These are phyloP conservation scores for Fremontodendron californicum DNA, from an alignment of 345 rosid genomes.

Conservation along the genomic window DNA sequence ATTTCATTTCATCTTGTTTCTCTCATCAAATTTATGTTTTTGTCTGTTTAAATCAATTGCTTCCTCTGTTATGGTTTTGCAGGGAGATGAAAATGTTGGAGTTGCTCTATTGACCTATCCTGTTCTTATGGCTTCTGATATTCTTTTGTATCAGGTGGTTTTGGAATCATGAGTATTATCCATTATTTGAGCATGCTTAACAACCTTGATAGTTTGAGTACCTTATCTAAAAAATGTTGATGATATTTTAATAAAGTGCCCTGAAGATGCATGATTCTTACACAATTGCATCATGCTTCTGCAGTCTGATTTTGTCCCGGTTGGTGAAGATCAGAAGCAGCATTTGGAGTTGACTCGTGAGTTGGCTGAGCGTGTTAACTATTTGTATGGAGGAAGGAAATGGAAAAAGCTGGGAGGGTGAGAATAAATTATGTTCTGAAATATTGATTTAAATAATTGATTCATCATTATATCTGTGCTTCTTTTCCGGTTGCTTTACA, in stretches of 20 bases:
- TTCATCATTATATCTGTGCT: slow-evolving; percentile 2
- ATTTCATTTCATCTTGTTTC: slow-evolving; percentile 1
- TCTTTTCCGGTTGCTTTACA: neutral
- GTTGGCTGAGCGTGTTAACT: slow-evolving; percentile 75
- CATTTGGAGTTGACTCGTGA: slow-evolving; percentile 90
- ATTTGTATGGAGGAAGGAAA: slow-evolving; percentile 86
- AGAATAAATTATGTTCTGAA: slow-evolving; percentile 6
- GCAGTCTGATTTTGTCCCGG: slow-evolving; percentile 93
- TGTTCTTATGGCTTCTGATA: slow-evolving; percentile 88
- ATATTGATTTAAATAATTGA: slow-evolving; percentile 2
- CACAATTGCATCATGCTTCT: slow-evolving; percentile 40
- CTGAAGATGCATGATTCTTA: slow-evolving; percentile 38
- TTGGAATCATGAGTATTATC: slow-evolving; percentile 13
- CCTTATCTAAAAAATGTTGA: slow-evolving; percentile 13
- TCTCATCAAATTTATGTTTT: slow-evolving; percentile 1
- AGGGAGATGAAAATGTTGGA: slow-evolving; percentile 86
- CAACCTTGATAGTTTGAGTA: neutral
- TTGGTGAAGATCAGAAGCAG: slow-evolving; percentile 97
- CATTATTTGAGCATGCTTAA: neutral
- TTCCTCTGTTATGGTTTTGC: slow-evolving; percentile 26
- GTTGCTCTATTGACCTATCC: slow-evolving; percentile 85
- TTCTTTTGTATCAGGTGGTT: slow-evolving; percentile 86
- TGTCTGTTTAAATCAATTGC: slow-evolving; percentile 8
- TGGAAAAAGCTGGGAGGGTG: slow-evolving; percentile 99
- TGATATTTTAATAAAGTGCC: slow-evolving; percentile 15